Evolutionary conservation across 257 asterid species (phyloP).

Genomic region (Penstemon davidsonii): DNA sequence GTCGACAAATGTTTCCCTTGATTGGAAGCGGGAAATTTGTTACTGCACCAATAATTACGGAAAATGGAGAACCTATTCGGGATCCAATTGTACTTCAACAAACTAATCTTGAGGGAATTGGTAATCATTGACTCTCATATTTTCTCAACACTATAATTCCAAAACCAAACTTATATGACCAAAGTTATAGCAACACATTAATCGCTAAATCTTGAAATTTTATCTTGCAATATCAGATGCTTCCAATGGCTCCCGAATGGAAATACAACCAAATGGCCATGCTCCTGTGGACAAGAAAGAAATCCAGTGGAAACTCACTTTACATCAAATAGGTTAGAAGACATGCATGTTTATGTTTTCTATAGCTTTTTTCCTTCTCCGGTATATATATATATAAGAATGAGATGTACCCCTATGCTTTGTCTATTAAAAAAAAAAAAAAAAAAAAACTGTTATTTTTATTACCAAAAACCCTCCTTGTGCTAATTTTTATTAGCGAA

Average conservation of each 20-base stretch:
- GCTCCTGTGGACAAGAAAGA: constrained; percentile 62
- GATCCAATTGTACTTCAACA: constrained; percentile 91
- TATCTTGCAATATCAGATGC: constrained; percentile 30
- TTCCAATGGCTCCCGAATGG: background rate
- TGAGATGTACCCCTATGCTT: background rate
- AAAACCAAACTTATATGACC: constrained; percentile 20
- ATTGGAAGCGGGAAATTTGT: constrained; percentile 84
- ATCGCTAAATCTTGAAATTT: constrained; percentile 23
- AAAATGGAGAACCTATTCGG: constrained; percentile 74
- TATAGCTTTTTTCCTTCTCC: constrained; percentile 3
- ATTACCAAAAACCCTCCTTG: too few species aligned
- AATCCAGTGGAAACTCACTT: constrained; percentile 84
- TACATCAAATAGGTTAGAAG: constrained; percentile 91
- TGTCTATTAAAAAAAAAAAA: too few species aligned
- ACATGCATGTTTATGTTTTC: constrained; percentile 20
- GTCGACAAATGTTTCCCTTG: constrained; percentile 79
- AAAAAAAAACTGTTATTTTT: too few species aligned
- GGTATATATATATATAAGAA: background rate
- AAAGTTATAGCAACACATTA: constrained; percentile 4
- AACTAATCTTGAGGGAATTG: constrained; percentile 41
- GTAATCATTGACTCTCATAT: constrained; percentile 29
- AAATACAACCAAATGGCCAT: constrained; percentile 17
- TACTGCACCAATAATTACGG: constrained; percentile 89
- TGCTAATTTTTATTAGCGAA: too few species aligned
- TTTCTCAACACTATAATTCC: background rate